Percentiles rank a stretch among this genome's conserved stretches.
Evolutionary conservation across 495 filamentous ascomycete species (phyloP).

Genomic region (Staphylotrichum tortipilum): DNA sequence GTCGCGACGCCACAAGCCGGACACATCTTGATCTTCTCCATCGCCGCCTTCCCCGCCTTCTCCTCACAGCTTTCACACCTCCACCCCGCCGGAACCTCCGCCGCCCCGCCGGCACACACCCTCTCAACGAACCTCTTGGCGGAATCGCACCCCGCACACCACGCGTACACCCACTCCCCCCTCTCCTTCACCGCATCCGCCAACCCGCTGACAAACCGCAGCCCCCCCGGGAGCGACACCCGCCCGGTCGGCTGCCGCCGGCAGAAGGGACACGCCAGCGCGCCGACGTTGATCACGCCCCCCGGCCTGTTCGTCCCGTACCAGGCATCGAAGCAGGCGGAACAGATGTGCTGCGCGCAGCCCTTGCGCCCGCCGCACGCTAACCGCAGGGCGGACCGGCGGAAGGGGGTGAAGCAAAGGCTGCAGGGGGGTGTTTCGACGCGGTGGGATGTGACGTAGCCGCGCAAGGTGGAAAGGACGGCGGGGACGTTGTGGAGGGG

Average conservation of each 20-base stretch:
- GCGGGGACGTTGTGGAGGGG: slow-evolving; percentile 28
- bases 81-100: background rate
- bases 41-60: background rate
- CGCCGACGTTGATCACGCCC: slow-evolving; percentile 31
- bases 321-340: slow-evolving; percentile 15
- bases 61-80: slow-evolving; percentile 10
- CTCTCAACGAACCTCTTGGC: slow-evolving; percentile 26
- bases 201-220: slow-evolving; percentile 13
- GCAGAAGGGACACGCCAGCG: slow-evolving; percentile 38
- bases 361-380: slow-evolving; percentile 19
- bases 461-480: slow-evolving; percentile 25
- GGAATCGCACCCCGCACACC: slow-evolving; percentile 28
- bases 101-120: slow-evolving; percentile 5
- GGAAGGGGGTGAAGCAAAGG: slow-evolving; percentile 32
- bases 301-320: slow-evolving; percentile 25
- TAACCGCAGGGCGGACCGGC: slow-evolving; percentile 13
- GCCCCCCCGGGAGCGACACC: slow-evolving; percentile 13
- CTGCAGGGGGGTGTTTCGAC: slow-evolving; percentile 28
- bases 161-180: slow-evolving; percentile 34
- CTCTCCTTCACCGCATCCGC: slow-evolving; percentile 22
- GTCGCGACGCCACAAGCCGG: slow-evolving; percentile 9
- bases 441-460: slow-evolving; percentile 26
- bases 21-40: slow-evolving; percentile 6
- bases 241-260: slow-evolving; percentile 24
- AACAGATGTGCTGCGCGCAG: slow-evolving; percentile 18